phyloP scores from a whole-genome alignment of 164 flowering plant genomes.

The Sedum album region DNA sequence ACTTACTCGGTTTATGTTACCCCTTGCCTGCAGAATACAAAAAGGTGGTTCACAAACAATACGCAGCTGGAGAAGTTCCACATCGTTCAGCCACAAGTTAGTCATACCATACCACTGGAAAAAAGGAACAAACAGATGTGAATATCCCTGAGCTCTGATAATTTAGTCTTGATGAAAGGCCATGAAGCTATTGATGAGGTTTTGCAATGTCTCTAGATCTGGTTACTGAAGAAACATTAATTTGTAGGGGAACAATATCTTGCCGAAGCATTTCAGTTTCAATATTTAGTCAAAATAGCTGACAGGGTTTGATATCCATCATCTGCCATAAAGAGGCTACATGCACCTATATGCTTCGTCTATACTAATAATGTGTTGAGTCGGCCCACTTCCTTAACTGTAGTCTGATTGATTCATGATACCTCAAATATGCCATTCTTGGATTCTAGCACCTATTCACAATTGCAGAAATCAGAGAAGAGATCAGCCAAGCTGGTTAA shows the following conservation, averaged over 20 bases:
- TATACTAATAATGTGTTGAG: too few relatives aligned
- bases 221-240: background rate
- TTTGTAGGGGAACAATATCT: background rate
- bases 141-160: background rate
- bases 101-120: background rate
- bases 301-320: background rate
- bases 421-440: too few relatives aligned
- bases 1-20: background rate
- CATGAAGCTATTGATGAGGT: background rate
- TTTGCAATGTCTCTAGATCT: background rate
- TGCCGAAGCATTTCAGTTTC: background rate
- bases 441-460: too few relatives aligned
- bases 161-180: background rate
- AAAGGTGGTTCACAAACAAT: slow-evolving; percentile 53
- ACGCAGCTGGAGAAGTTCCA: slow-evolving; percentile 32
- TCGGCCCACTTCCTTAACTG: too few relatives aligned
- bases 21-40: slow-evolving; percentile 38
- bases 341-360: too few relatives aligned
- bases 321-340: too few relatives aligned
- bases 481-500: background rate
- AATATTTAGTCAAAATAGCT: background rate
- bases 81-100: slow-evolving; percentile 28
- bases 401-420: too few relatives aligned
- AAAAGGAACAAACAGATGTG: background rate
- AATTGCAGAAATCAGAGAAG: background rate